Evolutionary conservation across 257 asterid species (phyloP).

Genomic region (Solanum tarapatanum): DNA sequence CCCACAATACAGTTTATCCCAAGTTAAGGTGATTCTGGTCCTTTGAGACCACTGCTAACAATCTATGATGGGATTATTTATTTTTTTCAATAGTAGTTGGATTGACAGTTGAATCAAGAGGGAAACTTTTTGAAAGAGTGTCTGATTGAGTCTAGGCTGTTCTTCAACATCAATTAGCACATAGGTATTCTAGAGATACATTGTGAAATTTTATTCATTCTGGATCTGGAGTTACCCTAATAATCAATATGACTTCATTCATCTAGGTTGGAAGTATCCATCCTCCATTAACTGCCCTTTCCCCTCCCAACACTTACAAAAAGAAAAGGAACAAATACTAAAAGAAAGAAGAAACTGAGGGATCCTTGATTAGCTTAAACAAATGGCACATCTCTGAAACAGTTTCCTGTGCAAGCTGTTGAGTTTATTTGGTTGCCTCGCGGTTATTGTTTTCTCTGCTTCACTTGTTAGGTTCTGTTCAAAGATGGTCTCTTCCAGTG

Average conservation of each 20-base stretch:
- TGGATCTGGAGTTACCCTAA: not conserved
- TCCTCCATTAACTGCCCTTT: not conserved
- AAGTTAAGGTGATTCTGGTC: not conserved
- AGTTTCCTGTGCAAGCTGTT: not conserved
- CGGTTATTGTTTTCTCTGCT: not conserved
- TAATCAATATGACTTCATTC: not conserved
- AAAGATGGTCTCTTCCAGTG: constrained; percentile 98
- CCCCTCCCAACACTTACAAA: not conserved
- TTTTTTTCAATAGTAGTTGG: not conserved
- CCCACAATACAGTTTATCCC: not conserved
- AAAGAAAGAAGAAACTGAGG: not conserved
- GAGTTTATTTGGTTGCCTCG: not conserved
- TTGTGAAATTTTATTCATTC: not conserved
- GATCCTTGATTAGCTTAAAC: not conserved
- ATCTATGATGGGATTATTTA: not conserved
- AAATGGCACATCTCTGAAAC: not conserved
- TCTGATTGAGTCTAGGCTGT: not conserved
- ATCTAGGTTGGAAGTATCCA: not conserved
- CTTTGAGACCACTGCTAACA: not conserved
- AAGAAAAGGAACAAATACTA: not conserved
- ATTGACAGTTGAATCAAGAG: not conserved
- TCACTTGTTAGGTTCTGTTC: constrained; percentile 68
- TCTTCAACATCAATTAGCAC: not conserved
- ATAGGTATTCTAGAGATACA: not conserved
- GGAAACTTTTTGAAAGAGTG: not conserved